These are phyloP conservation scores for Wickerhamomyces pijperi DNA, from an alignment of 805 yeast species.

Conservation along the genomic window DNA sequence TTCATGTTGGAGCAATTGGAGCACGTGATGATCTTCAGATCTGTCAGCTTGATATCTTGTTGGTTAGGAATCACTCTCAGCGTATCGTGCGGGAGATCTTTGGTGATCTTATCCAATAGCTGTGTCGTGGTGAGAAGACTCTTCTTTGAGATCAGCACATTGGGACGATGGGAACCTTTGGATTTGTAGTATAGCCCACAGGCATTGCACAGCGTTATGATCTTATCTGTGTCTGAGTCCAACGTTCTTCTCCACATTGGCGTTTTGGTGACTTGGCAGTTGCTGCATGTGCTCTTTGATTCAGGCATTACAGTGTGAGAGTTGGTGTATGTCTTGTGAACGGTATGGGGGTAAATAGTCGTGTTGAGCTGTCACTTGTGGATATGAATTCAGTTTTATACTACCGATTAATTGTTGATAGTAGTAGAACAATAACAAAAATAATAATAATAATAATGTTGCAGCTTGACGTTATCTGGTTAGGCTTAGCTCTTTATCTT, in stretches of 20 bases:
- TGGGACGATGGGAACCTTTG: conserved; percentile 69
- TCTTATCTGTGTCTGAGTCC: conserved; percentile 58
- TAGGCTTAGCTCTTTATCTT: no score
- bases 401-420: no score
- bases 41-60: not conserved
- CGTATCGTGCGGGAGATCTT: not conserved
- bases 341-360: no score
- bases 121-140: conserved; percentile 5
- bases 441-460: no score
- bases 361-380: no score
- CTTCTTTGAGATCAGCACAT: conserved; percentile 35
- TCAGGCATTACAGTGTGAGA: no score
- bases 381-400: no score
- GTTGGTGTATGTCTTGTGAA: no score
- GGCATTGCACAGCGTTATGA: conserved; percentile 68
- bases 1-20: conserved; percentile 82
- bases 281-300: conserved; percentile 16
- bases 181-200: conserved; percentile 70
- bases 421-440: no score
- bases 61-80: not conserved
- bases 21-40: conserved; percentile 29
- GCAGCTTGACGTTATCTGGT: no score
- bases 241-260: conserved; percentile 75
- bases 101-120: conserved; percentile 5
- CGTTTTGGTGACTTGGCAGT: conserved; percentile 73